phyloP scores from a whole-genome alignment of 1,284 basidiomycete genomes.

The Cryptococcus amylolentus region DNA sequence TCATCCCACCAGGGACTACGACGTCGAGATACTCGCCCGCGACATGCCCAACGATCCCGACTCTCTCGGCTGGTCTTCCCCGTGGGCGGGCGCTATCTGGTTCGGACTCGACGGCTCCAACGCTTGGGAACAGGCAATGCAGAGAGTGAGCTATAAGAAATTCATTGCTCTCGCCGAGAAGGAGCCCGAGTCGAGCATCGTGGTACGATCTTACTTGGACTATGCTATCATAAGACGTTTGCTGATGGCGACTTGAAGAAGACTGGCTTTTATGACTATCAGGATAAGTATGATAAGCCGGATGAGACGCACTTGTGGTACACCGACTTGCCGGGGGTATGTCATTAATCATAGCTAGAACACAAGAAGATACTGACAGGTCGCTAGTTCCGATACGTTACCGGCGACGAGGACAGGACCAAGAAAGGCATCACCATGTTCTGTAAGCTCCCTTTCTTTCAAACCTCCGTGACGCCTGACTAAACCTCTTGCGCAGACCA shows the following conservation, averaged over 20 bases:
- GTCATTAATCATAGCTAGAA: neutral
- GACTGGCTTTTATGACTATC: slow-evolving; percentile 1
- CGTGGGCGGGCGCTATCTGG: slow-evolving; percentile 7
- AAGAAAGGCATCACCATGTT: neutral
- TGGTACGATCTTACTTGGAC: neutral
- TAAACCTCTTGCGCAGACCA: neutral
- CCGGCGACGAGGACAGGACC: neutral
- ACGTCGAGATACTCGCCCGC: slow-evolving; percentile 6
- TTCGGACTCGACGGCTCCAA: slow-evolving; percentile 7
- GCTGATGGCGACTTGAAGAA: neutral
- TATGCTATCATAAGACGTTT: neutral
- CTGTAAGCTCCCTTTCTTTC: neutral
- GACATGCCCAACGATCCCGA: slow-evolving; percentile 10
- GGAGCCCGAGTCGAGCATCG: slow-evolving; percentile 1
- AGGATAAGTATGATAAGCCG: neutral
- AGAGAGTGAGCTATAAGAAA: slow-evolving; percentile 2
- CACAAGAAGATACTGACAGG: neutral
- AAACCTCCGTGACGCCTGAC: neutral
- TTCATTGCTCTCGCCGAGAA: slow-evolving; percentile 4
- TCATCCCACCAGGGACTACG: neutral
- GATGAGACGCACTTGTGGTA: neutral
- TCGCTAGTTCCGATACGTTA: slow-evolving; percentile 1
- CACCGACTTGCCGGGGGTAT: neutral
- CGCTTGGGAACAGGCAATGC: slow-evolving; percentile 3
- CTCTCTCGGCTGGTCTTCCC: slow-evolving; percentile 3